These are phyloP conservation scores for Botrytis medusae DNA, from an alignment of 2,329 filamentous ascomycete genomes.

Conservation along the genomic window DNA sequence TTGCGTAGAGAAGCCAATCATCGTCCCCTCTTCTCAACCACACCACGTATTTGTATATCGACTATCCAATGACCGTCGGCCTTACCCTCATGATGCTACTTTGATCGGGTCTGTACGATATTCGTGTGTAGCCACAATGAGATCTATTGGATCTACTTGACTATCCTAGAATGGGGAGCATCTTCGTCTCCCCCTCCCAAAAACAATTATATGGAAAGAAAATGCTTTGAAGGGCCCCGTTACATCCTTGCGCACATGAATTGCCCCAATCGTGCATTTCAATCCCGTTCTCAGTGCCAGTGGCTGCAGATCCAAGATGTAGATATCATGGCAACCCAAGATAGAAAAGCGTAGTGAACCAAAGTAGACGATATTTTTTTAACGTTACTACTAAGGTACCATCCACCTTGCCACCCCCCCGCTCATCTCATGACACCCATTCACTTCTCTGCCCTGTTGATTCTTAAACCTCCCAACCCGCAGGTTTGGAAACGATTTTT, in stretches of 20 bases:
- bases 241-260: background rate
- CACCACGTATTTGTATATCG: background rate
- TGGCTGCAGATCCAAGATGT: conserved; percentile 8
- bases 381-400: background rate
- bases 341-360: background rate
- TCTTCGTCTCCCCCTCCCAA: background rate
- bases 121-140: background rate
- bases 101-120: background rate
- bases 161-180: background rate
- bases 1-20: background rate
- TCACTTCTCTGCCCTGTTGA: conserved; percentile 15
- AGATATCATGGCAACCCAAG: conserved; percentile 8
- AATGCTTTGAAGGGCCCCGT: background rate
- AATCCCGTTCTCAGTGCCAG: background rate
- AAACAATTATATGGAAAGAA: background rate
- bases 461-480: conserved; percentile 22
- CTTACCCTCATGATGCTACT: background rate
- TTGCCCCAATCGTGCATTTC: conserved; percentile 8
- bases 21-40: background rate
- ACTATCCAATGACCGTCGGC: background rate
- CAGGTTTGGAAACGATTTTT: conserved; percentile 9
- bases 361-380: background rate
- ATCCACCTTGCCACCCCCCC: background rate
- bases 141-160: conserved; percentile 11
- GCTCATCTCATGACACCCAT: conserved; percentile 15